These are phyloP conservation scores for Gardenia jasminoides DNA, from an alignment of 257 asterid species.

Conservation along the genomic window DNA sequence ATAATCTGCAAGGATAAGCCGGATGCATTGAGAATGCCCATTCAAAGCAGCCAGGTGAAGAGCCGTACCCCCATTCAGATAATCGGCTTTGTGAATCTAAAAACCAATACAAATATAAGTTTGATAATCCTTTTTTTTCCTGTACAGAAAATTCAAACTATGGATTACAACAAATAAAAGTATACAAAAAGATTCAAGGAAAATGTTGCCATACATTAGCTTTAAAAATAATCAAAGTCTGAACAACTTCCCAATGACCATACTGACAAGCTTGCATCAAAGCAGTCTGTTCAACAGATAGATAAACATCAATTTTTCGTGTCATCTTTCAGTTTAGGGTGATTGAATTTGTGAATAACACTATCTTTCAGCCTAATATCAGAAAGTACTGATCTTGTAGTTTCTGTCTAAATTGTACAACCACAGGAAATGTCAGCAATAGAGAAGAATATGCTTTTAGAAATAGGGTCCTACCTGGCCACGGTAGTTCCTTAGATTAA, in stretches of 20 bases:
- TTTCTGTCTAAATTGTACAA: neutral
- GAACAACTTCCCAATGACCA: constrained; percentile 97
- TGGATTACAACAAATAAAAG: constrained; percentile 4
- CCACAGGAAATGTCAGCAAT: neutral
- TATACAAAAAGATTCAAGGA: constrained; percentile 14
- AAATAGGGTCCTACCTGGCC: constrained; percentile 59
- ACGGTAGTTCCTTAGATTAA: constrained; percentile 77
- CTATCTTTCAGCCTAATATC: neutral
- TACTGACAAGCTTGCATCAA: constrained; percentile 94
- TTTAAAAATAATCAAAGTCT: constrained; percentile 67
- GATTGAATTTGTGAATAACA: neutral
- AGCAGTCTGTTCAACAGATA: constrained; percentile 65
- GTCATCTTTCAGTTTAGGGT: neutral
- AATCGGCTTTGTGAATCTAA: constrained; percentile 81
- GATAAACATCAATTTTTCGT: neutral
- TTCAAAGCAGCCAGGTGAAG: constrained; percentile 88
- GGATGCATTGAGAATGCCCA: constrained; percentile 75
- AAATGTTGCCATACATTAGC: constrained; percentile 62
- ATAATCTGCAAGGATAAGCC: constrained; percentile 79
- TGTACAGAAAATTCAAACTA: neutral
- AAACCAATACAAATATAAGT: constrained; percentile 25
- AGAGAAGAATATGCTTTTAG: neutral
- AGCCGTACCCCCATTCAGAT: constrained; percentile 88
- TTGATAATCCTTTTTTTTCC: neutral
- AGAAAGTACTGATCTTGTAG: neutral